Evolutionary conservation across 345 rosid genomes (phyloP).

Genomic region (Euphorbia peplus): DNA sequence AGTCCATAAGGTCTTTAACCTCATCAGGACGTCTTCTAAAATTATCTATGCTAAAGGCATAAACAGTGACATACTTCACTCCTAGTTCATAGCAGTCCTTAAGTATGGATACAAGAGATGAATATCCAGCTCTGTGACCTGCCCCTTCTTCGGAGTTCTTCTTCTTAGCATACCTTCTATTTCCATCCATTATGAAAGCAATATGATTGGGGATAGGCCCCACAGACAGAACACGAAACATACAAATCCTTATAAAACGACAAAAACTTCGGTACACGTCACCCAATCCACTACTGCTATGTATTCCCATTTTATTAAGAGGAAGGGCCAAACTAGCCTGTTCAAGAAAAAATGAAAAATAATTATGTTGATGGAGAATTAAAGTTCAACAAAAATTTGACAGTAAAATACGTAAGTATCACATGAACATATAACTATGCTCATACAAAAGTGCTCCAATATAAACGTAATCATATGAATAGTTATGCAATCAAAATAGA

Average conservation of each 20-base stretch:
- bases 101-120: conserved; percentile 47
- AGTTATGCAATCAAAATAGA: not conserved
- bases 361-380: not conserved
- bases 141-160: conserved; percentile 36
- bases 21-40: conserved; percentile 64
- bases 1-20: conserved; percentile 65
- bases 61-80: conserved; percentile 53
- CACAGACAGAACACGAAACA: conserved; percentile 39
- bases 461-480: not conserved
- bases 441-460: not conserved
- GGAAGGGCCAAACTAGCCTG: not conserved
- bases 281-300: not conserved
- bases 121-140: conserved; percentile 59
- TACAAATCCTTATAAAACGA: conserved; percentile 37
- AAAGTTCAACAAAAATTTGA: not conserved
- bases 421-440: not conserved
- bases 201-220: conserved; percentile 59
- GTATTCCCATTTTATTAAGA: conserved; percentile 10
- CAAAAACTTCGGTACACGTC: conserved; percentile 21
- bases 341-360: not conserved
- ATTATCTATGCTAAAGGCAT: conserved; percentile 76
- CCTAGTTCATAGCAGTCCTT: conserved; percentile 68
- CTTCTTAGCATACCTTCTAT: conserved; percentile 47
- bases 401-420: not conserved
- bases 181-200: conserved; percentile 81